phyloP scores from a whole-genome alignment of 2,329 filamentous ascomycete species.

The Hypoxylon sp. region DNA sequence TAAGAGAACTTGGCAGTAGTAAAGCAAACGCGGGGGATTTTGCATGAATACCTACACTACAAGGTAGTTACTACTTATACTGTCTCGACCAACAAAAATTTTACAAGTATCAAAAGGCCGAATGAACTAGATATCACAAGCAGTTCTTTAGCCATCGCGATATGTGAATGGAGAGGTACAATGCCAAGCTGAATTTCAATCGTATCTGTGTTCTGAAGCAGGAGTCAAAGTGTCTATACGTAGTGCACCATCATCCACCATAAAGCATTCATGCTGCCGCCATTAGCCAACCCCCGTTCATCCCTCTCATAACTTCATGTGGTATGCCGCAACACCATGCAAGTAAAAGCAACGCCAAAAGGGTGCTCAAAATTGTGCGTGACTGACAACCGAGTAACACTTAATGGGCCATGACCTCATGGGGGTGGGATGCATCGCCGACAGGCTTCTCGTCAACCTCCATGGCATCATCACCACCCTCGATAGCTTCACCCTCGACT shows the following conservation, averaged over 20 bases:
- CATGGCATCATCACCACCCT: conserved; percentile 60
- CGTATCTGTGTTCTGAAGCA: conserved; percentile 30
- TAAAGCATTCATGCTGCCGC: conserved; percentile 32
- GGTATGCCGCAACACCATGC: conserved; percentile 26
- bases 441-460: conserved; percentile 58
- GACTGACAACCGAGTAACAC: neutral
- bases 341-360: conserved; percentile 7
- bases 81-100: neutral
- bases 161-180: neutral
- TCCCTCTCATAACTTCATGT: conserved; percentile 42
- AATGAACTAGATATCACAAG: neutral
- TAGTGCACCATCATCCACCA: conserved; percentile 31
- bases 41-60: no score
- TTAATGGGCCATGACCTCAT: conserved; percentile 51
- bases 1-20: neutral
- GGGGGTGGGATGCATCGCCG: conserved; percentile 40
- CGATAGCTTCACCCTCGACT: conserved; percentile 58
- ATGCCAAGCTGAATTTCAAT: conserved; percentile 20
- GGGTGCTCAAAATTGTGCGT: conserved; percentile 10
- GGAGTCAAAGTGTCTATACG: conserved; percentile 27
- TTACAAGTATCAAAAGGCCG: neutral
- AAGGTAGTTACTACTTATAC: neutral
- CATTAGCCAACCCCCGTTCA: conserved; percentile 38
- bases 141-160: neutral
- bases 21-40: neutral